Base-by-base conservation (phyloP, 495 filamentous ascomycete species). In the Hyaloscypha bicolor region DNA sequence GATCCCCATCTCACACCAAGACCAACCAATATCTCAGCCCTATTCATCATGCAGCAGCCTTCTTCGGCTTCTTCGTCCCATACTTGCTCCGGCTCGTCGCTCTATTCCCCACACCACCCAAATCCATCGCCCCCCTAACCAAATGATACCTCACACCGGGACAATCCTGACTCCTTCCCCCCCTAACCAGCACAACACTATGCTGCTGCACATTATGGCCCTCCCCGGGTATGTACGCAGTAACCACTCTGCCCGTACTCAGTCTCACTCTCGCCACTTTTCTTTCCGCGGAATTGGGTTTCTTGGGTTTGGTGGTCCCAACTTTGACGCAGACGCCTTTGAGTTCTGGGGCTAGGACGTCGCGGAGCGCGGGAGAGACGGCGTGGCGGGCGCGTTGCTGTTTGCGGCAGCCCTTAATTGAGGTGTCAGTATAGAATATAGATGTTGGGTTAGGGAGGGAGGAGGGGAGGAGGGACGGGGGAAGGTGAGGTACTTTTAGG, bases 191-290 rank as follows among this genome's bases (percentile, higher is more conserved):
- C 60, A 99, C 95, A 37, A 99, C 95, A 75, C 90, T 93, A 83
- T 99, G 95, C 86, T 98, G 95, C 83, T 97, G 94, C 69, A 97
- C 92, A 82, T 98, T 99, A 81, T 99, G 95, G 37, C 95, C 94
- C 86, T 98, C 93, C 70, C 95, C 96, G 22, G 93, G 92, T 73
- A 99, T 99, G 83, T 96, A 97, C 64, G 88, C 88, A 63, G 90
- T 96, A 67, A 99, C 83, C 63, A 93, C 83, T 76, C 88, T 91
- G 70, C 95, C 96, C 72, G 86, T 93, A 70, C 92, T 95, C 78
- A 99, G 81, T 66, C 93, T 79, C 19, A 99, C 89, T 77, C 93
- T 90, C 1, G 93, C 93, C 30, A 90, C 91, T 82, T 99, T 99
- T 55, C 95, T 80, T 80, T 97, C 92, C 35, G 91, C 96, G 21